phyloP scores from a whole-genome alignment of 2,329 filamentous ascomycete genomes.

The Cladosporium sp. region DNA sequence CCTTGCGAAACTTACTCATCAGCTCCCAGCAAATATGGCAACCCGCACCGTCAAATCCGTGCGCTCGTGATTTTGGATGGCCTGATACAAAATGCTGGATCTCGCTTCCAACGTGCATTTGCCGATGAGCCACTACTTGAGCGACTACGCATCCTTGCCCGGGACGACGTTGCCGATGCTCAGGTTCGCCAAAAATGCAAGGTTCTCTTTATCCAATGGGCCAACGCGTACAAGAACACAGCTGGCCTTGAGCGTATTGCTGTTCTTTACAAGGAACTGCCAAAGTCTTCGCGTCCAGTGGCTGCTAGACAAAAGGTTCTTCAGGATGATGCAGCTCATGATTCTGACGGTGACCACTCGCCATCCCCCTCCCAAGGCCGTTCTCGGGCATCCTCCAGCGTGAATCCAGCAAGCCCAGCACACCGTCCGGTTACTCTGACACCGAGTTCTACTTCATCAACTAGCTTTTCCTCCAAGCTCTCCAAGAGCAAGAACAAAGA shows the following conservation, averaged over 20 bases:
- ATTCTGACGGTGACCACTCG: conserved; percentile 44
- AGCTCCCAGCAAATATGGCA: conserved; percentile 74
- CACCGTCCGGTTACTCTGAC: conserved; percentile 30
- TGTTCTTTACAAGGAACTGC: conserved; percentile 68
- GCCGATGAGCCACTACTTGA: conserved; percentile 89
- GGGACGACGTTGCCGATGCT: conserved; percentile 75
- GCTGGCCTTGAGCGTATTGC: conserved; percentile 76
- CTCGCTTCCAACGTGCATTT: conserved; percentile 79
- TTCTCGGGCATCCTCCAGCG: conserved; percentile 16
- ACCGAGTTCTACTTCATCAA: conserved; percentile 25
- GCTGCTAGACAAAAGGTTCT: conserved; percentile 72
- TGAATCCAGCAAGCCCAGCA: conserved; percentile 15
- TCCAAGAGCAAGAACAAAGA: conserved; percentile 36
- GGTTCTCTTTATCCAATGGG: conserved; percentile 82
- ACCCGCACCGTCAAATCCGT: conserved; percentile 83
- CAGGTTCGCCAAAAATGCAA: conserved; percentile 86
- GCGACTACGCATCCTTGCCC: conserved; percentile 80
- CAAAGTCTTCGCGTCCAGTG: conserved; percentile 62
- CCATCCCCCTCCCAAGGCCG: conserved; percentile 4
- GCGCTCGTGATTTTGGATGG: conserved; percentile 86
- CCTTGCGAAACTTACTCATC: conserved; percentile 10
- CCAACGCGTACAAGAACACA: conserved; percentile 71
- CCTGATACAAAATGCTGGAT: conserved; percentile 88
- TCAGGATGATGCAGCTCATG: conserved; percentile 68
- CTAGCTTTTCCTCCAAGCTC: conserved; percentile 25